phyloP scores from a whole-genome alignment of 768 basidiomycete genomes.

The Kockovaella imperatae region DNA sequence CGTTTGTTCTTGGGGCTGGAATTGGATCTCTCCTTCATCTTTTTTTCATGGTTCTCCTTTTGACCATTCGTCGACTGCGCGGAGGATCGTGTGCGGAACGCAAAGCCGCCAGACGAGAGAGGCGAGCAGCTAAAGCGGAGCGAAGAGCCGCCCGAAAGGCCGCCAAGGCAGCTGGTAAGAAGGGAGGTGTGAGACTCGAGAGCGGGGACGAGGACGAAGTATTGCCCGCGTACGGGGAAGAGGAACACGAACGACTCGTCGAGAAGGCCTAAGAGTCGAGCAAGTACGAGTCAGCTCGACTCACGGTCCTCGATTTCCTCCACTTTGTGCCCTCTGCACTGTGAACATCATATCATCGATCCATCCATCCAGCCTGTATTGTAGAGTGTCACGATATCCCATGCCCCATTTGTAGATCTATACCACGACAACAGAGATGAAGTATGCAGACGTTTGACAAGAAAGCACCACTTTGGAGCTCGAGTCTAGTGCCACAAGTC shows the following conservation, averaged over 20 bases:
- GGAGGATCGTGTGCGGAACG: slow-evolving; percentile 1
- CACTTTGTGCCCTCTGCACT: no score
- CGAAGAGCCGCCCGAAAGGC: neutral
- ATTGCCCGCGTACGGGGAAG: slow-evolving; percentile 20
- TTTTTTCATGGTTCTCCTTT: slow-evolving; percentile 28
- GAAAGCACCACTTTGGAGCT: no score
- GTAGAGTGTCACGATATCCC: no score
- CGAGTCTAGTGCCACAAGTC: no score
- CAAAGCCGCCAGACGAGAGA: neutral
- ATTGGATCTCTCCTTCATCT: slow-evolving; percentile 31
- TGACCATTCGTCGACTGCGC: slow-evolving; percentile 17
- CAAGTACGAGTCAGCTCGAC: neutral
- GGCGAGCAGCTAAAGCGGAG: slow-evolving; percentile 4
- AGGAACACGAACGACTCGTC: neutral
- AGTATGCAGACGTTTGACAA: no score
- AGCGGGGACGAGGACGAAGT: slow-evolving; percentile 20
- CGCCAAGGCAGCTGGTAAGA: no score
- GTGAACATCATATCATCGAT: neutral
- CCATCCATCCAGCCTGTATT: slow-evolving; percentile 2
- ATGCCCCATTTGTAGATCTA: no score
- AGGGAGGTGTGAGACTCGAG: slow-evolving; percentile 5
- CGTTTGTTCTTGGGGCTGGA: slow-evolving; percentile 33
- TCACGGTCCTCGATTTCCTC: neutral
- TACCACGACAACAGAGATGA: no score
- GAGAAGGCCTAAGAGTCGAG: slow-evolving; percentile 1